Base-by-base conservation (phyloP, 352 stramenopile species). In the Pythium rhizo-oryzae region DNA sequence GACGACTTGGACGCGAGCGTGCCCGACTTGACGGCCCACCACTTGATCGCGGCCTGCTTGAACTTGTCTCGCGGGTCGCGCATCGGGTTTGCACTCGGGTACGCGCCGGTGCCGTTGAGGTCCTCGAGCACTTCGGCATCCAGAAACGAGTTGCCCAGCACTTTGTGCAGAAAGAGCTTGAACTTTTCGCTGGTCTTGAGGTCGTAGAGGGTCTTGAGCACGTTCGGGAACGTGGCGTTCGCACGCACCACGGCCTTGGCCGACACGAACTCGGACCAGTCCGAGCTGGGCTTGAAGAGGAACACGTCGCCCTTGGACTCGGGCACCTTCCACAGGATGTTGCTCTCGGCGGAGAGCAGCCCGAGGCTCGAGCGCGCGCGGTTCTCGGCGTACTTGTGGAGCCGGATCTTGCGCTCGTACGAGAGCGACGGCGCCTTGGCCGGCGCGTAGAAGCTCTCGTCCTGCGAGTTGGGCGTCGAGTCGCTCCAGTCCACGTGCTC, bases 21-120 rank as follows among this genome's bases (percentile, higher is more conserved):
- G 35, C 87, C 85, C 1, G 88, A 96, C 69, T 94, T 93, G 69
- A 93, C 86, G 23, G 88, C 86, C 85, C 86, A 96, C 88, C 88
- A 96, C 76, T 96, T 96, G 72, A 96, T 93, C 33, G 86, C 74
- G 4, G 86, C 85, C 57, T 94, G 88, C 76, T 96, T 96, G 81
- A 93, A 93, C 68, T 91, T 77, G 54, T 93, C 84, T 12, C 82
- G 81, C 2, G 76, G 74, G n/a, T 93, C 84, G 24, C 78, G 77
- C 16, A 82, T 78, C 16, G 82, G 84, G 57, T 88, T 94, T 11
- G 84, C 82, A 62, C 79, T 92, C 18, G 84, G 78, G 61, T 92
- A 94, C n/a, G 90, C 73, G 46, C 86, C 86, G 11, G 84, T 94
- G 35, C 82, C 84, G 35, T 93, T 93, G 18, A 94, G 73, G 62